phyloP scores from a whole-genome alignment of 2,329 filamentous ascomycete species.

The Eutypella sp. region DNA sequence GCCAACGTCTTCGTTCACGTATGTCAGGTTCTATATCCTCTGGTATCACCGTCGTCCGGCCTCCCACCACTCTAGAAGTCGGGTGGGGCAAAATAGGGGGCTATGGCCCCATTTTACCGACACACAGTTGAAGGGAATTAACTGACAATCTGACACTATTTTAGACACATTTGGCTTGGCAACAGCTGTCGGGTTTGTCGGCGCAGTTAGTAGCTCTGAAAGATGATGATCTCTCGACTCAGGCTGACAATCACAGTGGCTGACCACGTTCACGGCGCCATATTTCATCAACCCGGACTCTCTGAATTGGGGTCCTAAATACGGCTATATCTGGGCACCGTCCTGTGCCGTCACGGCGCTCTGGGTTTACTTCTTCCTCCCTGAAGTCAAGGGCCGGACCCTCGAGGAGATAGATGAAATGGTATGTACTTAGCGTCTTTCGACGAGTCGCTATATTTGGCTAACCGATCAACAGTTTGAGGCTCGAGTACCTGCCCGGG shows the following conservation, averaged over 20 bases:
- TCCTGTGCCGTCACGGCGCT: constrained; percentile 27
- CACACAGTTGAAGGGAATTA: too few relatives aligned
- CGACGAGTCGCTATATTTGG: constrained; percentile 11
- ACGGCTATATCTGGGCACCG: constrained; percentile 51
- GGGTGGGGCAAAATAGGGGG: too few relatives aligned
- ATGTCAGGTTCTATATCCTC: neutral
- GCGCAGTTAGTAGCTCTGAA: constrained; percentile 30
- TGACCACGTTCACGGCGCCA: constrained; percentile 52
- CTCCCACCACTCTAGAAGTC: too few relatives aligned
- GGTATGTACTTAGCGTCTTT: constrained; percentile 24
- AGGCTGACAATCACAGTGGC: constrained; percentile 32
- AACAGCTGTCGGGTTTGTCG: constrained; percentile 48
- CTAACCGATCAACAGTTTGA: constrained; percentile 27
- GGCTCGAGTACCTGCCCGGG: constrained; percentile 30
- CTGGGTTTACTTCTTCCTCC: constrained; percentile 45
- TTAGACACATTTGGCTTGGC: constrained; percentile 49
- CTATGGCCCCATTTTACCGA: too few relatives aligned
- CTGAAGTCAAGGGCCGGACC: constrained; percentile 48
- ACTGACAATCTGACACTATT: neutral
- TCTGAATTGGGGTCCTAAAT: constrained; percentile 53
- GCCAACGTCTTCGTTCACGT: constrained; percentile 37
- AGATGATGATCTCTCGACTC: rapidly evolving
- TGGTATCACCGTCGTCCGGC: neutral
- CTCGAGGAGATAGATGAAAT: constrained; percentile 53
- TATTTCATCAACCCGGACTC: constrained; percentile 54